phyloP scores from a whole-genome alignment of 2,329 filamentous ascomycete genomes.

The Lachnellula arida region DNA sequence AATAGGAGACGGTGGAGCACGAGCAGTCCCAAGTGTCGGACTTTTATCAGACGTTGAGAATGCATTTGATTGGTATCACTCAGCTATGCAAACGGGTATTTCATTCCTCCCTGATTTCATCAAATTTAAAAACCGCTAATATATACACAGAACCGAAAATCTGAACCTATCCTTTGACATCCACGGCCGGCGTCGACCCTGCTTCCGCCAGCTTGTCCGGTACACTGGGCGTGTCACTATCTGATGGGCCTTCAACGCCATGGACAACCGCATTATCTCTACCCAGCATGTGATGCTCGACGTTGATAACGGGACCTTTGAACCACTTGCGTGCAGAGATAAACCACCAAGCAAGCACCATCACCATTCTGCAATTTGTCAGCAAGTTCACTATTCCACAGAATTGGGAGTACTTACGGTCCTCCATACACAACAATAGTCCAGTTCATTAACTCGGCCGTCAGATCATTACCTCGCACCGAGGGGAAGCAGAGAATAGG shows the following conservation, averaged over 20 bases:
- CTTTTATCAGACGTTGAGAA: too few relatives aligned
- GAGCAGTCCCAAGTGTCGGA: too few relatives aligned
- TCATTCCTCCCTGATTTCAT: not conserved
- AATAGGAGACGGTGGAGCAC: too few relatives aligned
- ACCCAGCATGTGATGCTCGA: constrained; percentile 40
- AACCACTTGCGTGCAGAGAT: constrained; percentile 61
- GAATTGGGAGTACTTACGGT: constrained; percentile 32
- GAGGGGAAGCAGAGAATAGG: constrained; percentile 61
- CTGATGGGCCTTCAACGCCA: constrained; percentile 20
- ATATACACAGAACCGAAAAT: not conserved
- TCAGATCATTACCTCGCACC: constrained; percentile 47
- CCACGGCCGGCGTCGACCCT: constrained; percentile 1
- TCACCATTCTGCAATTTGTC: constrained; percentile 41
- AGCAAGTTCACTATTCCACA: constrained; percentile 1
- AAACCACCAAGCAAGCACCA: constrained; percentile 54
- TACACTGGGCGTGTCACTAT: constrained; percentile 12
- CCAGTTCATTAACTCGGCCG: constrained; percentile 56
- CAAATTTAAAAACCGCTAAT: not conserved
- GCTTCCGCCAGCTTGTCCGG: constrained; percentile 20
- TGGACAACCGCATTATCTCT: constrained; percentile 22
- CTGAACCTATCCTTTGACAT: constrained; percentile 8
- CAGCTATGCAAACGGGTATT: not conserved
- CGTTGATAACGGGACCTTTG: constrained; percentile 59
- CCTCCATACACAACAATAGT: constrained; percentile 58
- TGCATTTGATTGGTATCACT: too few relatives aligned